Conservation (phyloP, 2,329 filamentous ascomycete species). For the Cryphonectria carpinicola region DNA sequence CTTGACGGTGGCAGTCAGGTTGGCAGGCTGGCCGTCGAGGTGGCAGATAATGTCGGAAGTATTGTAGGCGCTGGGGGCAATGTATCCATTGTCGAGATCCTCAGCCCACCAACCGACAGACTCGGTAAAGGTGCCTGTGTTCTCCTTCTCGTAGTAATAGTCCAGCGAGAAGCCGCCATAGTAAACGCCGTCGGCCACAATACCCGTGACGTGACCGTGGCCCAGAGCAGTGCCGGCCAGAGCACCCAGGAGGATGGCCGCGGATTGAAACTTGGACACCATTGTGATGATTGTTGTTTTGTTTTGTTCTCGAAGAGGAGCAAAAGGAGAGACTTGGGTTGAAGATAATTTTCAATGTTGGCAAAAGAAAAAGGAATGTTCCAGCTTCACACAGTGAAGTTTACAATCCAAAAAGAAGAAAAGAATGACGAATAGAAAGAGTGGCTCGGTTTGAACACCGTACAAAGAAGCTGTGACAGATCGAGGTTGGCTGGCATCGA, state of each 20-base stretch:
- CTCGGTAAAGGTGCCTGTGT: slow-evolving; percentile 33
- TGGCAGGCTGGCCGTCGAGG: slow-evolving; percentile 18
- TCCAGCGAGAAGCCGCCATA: slow-evolving; percentile 25
- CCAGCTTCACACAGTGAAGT: slow-evolving; percentile 23
- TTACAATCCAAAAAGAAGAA: neutral
- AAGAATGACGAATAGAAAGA: slow-evolving; percentile 15
- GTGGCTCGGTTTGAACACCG: slow-evolving; percentile 13
- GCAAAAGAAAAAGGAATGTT: slow-evolving; percentile 6
- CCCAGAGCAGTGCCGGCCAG: slow-evolving; percentile 9
- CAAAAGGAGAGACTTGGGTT: neutral
- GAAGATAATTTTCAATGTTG: neutral
- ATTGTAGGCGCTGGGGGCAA: slow-evolving; percentile 21
- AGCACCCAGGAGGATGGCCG: slow-evolving; percentile 14
- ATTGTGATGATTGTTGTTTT: slow-evolving; percentile 7
- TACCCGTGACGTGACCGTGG: slow-evolving; percentile 26
- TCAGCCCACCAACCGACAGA: slow-evolving; percentile 38
- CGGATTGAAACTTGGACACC: slow-evolving; percentile 14
- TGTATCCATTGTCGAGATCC: slow-evolving; percentile 32
- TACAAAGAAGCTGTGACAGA: slow-evolving; percentile 6
- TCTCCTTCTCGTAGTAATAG: slow-evolving; percentile 36
- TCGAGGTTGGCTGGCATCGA: neutral
- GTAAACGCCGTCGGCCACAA: slow-evolving; percentile 22
- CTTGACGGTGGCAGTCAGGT: slow-evolving; percentile 23
- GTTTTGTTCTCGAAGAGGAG: neutral
- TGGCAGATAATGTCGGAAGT: slow-evolving; percentile 28